Base-by-base conservation (phyloP, 2,329 filamentous ascomycete genomes). In the Corynespora cassiicola region DNA sequence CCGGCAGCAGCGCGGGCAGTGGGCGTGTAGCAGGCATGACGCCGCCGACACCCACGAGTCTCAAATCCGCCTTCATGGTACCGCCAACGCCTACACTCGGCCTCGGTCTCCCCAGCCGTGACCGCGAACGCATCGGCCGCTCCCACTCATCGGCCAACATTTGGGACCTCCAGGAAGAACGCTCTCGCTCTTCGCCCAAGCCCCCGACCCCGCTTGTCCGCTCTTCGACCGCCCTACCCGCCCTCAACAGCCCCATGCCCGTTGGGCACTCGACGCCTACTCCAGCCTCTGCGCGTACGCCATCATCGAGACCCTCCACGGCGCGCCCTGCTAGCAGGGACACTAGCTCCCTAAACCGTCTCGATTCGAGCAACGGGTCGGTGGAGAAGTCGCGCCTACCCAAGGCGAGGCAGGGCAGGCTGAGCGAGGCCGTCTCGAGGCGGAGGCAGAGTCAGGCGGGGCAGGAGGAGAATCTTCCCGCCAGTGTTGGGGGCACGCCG, bases 101-200 rank as follows among this genome's bases (percentile, higher is more conserved):
- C 12, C 54, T 48, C 20, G 43, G 42, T n/a, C n/a, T n/a, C n/a
- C n/a, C n/a, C n/a, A n/a, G n/a, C n/a, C n/a, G n/a, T n/a, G n/a
- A n/a, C n/a, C 41, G 59, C 12, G 54, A 64, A 12, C 55, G 61
- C 14, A 55, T 65, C 9, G 44, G 47, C 0, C 46, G 63, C 8
- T 58, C 52, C 10, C 62, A 66, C 17, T 58, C 54, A 6, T 58
- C 61, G 6, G 52, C 48, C 6, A 54, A 50, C 2, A 67, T 67
- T 42, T 67, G 61, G 61, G 61, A 67, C 38, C 51, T 66, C 5
- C 48, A 50, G 9, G 62, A 65, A 47, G 63, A 63, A 22, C 58
- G 59, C 6, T 43, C 42, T 11, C 45, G 48, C 9, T 39, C 45
- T 1, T 63, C 62, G 43, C 39, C 52, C 1, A 45, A 50, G 6